Evolutionary conservation across 2,329 filamentous ascomycete genomes (phyloP), one percentile per base, ranked within the genome.

Genomic region (Septoria petroselini): DNA sequence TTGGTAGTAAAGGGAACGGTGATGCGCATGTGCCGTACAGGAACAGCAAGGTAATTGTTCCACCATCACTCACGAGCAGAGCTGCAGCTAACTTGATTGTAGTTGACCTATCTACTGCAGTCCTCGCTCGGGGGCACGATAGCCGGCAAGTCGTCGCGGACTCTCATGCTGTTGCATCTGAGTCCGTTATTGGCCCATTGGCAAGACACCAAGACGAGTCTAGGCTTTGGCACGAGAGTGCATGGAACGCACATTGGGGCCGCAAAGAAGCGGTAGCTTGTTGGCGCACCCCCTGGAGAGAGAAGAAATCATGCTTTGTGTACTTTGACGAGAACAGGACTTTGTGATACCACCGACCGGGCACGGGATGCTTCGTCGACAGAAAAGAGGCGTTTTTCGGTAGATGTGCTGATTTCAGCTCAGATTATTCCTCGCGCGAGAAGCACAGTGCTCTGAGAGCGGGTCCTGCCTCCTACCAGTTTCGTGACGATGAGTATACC

Each of bases 91-190:
- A 58, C 30, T 7, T 17, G n/a, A 7, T 17, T 15, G n/a, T 41
- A 86, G 80, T 78, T 98, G 58, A 98, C 93, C 7, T 95, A 96
- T 65, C 78, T 98, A 39, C 79, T 98, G 30, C 89, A 97, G 80
- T 94, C 93, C 66, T 95, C 89, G 2, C 76, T 98, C 6, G 91
- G 93, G 3, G 93, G 93, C 12, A 96, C 95, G 69, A 59, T 62
- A n/a, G 65, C 60, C 33, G 65, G 64, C 48, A 67, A 67, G 41
- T 60, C 60, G 19, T 93, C 86, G 61, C 95, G 96, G 73, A 98
- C 93, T 0, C 84, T 98, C 62, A 98, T 98, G 93, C 95, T 98
- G 69, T 89, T 97, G 68, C 97, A 97, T 91, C 87, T 95, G 49
- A 93, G 86, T 61, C 93, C 93, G 27, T 75, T 97, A 52, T 88